A percentile compares a stretch with the other conserved stretches of the same genome.
phyloP scores from a whole-genome alignment of 2,329 filamentous ascomycete genomes.

The Mollisia scopiformis region DNA sequence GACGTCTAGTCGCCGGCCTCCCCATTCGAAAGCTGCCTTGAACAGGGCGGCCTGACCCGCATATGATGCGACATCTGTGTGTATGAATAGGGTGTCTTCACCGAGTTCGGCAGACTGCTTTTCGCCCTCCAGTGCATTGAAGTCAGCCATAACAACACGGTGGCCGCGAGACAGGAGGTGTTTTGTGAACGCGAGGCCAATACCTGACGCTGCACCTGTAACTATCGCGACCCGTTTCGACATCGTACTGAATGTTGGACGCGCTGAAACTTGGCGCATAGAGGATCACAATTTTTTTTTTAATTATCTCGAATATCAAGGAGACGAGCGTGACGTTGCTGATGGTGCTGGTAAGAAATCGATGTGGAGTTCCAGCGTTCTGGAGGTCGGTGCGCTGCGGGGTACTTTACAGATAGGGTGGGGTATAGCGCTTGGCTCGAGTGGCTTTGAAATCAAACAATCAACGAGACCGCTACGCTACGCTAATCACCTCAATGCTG shows the following conservation, averaged over 20 bases:
- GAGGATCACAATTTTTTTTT: no score
- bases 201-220: conserved; percentile 48
- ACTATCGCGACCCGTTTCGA: conserved; percentile 43
- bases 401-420: no score
- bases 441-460: no score
- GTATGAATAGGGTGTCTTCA: conserved; percentile 7
- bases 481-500: no score
- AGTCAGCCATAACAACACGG: conserved; percentile 47
- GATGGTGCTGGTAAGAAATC: no score
- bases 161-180: conserved; percentile 43
- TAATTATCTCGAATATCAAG: no score
- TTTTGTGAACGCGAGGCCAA: conserved; percentile 46
- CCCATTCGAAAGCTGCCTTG: conserved; percentile 43
- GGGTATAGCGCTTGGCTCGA: no score
- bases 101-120: conserved; percentile 15
- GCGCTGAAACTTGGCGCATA: no score
- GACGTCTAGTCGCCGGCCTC: conserved; percentile 41
- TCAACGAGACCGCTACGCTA: no score
- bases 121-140: conserved; percentile 37
- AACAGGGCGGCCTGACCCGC: conserved; percentile 42
- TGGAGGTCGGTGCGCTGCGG: no score
- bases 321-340: no score
- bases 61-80: conserved; percentile 44
- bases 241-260: conserved; percentile 12
- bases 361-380: no score